Evolutionary conservation across 2,329 filamentous ascomycete genomes (phyloP), one percentile per base, ranked within the genome.

Genomic region (Lizonia empirigonia): DNA sequence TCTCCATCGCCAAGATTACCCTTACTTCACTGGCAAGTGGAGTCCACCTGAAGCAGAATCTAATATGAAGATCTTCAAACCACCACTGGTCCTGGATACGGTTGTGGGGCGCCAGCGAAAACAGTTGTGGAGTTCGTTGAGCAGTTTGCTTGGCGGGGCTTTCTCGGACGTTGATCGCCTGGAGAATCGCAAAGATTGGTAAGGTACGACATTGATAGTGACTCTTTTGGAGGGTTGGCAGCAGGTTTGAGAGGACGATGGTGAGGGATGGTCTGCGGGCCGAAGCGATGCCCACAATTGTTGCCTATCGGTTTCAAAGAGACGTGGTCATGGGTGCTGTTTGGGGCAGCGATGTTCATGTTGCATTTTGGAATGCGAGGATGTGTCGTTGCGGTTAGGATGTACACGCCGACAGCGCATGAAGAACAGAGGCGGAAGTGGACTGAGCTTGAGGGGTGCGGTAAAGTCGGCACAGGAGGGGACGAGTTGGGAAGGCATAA

Each of bases 161-260:
- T 20, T 26, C 34, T 40, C 29, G 35, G 39, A 20, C 29, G 13
- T 44, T 39, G 44, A 53, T 53, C 50, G 39, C 19, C 50, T 53
- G 22, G 23, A 44, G 18, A 38, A 23, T 47, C n/a, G 37, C 37
- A 34, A n/a, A n/a, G 41, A 16, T 19, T 33, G 38, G 42, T 38
- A 18, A 37, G 20, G 42, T 30, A 36, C 20, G 16, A 10, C 19
- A 33, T 32, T 30, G 32, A 23, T 38, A 38, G 42, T 37, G 33
- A 47, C 20, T 12, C 18, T 8, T 36, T 29, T 22, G 41, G 36
- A 45, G 37, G 49, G 33, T 22, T 42, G 37, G 24, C n/a, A 47
- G 26, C 42, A 44, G 33, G 19, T 47, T 38, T 44, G 37, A 47
- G 42, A 44, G 42, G 38, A 47, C 6, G 33, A 44, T 15, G 37